Evolutionary conservation across 75 land plant genomes (phyloP).

Genomic region (Pinus taeda): DNA sequence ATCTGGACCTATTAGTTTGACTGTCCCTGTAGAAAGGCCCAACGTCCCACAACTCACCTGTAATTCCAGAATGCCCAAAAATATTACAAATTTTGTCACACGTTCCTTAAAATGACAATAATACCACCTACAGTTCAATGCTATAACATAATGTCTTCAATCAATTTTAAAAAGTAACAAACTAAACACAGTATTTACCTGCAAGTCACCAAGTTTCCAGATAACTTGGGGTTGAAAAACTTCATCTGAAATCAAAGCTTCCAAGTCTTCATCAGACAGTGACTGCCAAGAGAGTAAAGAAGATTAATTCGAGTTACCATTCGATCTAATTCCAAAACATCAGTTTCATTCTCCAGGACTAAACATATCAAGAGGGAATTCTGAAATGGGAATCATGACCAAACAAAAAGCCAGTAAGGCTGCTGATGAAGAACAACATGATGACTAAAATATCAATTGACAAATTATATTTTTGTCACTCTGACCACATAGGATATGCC

Average conservation of each 20-base stretch:
- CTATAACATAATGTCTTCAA: background rate
- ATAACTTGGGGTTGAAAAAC: slow-evolving; percentile 77
- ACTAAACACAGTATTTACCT: slow-evolving; percentile 29
- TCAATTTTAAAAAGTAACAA: background rate
- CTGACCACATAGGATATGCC: too few species aligned
- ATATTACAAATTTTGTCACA: background rate
- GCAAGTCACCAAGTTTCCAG: slow-evolving; percentile 76
- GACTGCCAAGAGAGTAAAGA: slow-evolving; percentile 31
- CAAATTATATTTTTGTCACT: background rate
- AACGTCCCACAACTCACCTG: slow-evolving; percentile 87
- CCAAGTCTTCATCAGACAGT: slow-evolving; percentile 75
- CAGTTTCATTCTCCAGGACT: background rate
- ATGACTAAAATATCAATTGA: background rate
- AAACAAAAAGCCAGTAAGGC: background rate
- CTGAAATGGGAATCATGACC: background rate
- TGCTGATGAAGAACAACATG: background rate
- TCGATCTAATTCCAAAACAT: background rate
- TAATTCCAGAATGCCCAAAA: background rate
- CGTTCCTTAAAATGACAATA: background rate
- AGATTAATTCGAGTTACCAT: background rate
- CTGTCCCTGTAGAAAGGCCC: slow-evolving; percentile 91
- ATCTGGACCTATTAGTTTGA: slow-evolving; percentile 73
- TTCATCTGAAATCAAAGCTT: slow-evolving; percentile 80
- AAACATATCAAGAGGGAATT: background rate
- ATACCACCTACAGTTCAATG: background rate